Base-by-base conservation (phyloP, 2,329 filamentous ascomycete genomes). In the Pseudogymnoascus sp. region DNA sequence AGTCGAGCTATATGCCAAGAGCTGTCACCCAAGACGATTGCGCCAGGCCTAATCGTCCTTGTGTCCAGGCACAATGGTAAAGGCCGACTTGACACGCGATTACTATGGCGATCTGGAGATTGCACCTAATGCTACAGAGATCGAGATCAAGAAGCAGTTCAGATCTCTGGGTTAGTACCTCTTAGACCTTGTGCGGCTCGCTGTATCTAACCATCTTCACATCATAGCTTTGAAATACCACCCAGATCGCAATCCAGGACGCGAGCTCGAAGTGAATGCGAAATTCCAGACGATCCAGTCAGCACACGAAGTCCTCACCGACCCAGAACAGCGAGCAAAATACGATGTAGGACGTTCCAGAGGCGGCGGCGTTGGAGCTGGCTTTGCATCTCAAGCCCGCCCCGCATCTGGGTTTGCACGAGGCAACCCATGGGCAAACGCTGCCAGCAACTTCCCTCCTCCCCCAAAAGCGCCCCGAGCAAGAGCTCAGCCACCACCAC, bases 231-330 rank as follows among this genome's bases (percentile, higher is more conserved):
- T 89, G 57, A 82, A 83, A 71, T 89, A 85, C 70, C 87, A 90
- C 71, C 87, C 87, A 19, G 87, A 90, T 73, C 82, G 87, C 64
- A 89, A 90, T 71, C 85, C 85, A 21, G 87, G 87, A 50, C 82
- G 80, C 69, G 87, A 90, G 76, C 73, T 78, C 63, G 87, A 89
- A 70, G 85, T 83, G 68, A 85, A 84, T 44, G 78, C 85, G 36
- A 87, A 86, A 70, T 90, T 90, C 69, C 87, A 90, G 74, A 82
- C 82, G 50, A 88, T 90, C 47, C 86, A 89, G 74, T 83, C 86
- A 8, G 87, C 87, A 36, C 83, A 89, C 68, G 87, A 90, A 72
- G 79, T 90, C 61, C 78, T 90, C 53, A 82, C 78, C 67, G 73
- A 74, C 63, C 60, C 69, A 7, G 36, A 60, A 44, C 71, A 74